phyloP scores from a whole-genome alignment of 306 rosid species.

The Erythrophleum fordii region DNA sequence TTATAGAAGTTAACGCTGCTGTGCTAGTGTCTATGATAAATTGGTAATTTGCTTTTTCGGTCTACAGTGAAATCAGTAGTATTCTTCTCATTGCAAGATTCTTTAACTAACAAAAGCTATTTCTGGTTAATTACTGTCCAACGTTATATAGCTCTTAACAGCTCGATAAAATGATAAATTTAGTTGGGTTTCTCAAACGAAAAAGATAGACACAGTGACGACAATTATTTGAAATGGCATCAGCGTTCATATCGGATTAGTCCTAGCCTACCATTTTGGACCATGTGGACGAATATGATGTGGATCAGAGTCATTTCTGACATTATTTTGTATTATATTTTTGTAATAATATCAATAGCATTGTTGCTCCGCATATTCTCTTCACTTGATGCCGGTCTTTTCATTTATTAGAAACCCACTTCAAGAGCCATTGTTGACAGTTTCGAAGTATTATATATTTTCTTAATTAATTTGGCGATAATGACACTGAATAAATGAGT shows the following conservation, averaged over 20 bases:
- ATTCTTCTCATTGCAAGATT: not conserved
- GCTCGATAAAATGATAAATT: not conserved
- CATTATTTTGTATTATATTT: not conserved
- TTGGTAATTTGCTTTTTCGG: no score
- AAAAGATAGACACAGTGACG: not conserved
- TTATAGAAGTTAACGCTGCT: not conserved
- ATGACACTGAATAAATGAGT: not conserved
- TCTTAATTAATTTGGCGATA: not conserved
- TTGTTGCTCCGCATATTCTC: not conserved
- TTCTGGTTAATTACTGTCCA: not conserved
- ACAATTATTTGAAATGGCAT: not conserved
- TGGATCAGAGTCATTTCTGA: not conserved
- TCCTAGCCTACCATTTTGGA: not conserved
- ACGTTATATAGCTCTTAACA: not conserved
- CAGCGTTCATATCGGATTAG: not conserved
- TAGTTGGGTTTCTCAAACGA: not conserved
- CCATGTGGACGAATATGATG: not conserved
- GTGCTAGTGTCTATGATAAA: not conserved
- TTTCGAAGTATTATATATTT: not conserved
- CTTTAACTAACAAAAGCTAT: no score
- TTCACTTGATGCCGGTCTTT: not conserved
- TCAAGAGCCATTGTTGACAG: not conserved
- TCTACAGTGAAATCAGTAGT: no score
- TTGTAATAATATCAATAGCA: not conserved
- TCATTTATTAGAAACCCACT: not conserved